A percentile compares a stretch with the other conserved stretches of the same genome.
Conservation (phyloP, 139 green algal genomes). For the Raphidocelis subcapitata region DNA sequence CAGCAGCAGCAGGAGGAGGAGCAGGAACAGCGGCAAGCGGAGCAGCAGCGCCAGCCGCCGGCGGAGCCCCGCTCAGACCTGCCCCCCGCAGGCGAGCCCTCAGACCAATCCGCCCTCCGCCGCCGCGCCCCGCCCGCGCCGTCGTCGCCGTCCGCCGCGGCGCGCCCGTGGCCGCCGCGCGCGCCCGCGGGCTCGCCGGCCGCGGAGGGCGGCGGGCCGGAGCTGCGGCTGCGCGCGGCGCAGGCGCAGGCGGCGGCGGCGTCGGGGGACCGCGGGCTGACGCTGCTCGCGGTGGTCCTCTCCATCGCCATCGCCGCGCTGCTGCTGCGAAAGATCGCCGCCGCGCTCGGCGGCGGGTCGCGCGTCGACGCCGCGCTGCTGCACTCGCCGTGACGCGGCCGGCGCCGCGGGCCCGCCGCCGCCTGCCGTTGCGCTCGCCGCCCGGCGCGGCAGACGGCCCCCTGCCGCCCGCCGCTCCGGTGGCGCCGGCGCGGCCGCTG, state of each 20-base stretch:
- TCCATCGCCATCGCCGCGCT: constrained; percentile 31
- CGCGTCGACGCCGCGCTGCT: no score
- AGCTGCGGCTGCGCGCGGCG: neutral
- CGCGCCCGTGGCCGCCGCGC: neutral
- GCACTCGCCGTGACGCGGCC: no score
- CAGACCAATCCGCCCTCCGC: no score
- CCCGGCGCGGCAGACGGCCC: no score
- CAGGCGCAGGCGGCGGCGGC: neutral
- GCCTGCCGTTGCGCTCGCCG: no score
- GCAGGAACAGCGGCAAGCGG: neutral
- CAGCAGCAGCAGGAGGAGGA: constrained; percentile 3
- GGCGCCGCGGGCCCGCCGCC: no score
- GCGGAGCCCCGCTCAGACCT: no score
- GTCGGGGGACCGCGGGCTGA: constrained; percentile 47
- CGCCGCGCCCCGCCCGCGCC: no score
- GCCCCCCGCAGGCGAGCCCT: no score
- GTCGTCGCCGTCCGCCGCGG: neutral
- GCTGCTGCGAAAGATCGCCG: constrained; percentile 16
- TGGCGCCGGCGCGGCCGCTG: no score
- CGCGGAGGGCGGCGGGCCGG: neutral
- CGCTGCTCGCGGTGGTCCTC: constrained; percentile 49
- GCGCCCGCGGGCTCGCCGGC: neutral
- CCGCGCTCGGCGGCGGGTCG: neutral
- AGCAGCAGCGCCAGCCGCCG: neutral
- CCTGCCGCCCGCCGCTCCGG: no score